Evolutionary conservation across 768 basidiomycete species (phyloP), one percentile per base, ranked within the genome.

Genomic region (Kwoniella sp.): DNA sequence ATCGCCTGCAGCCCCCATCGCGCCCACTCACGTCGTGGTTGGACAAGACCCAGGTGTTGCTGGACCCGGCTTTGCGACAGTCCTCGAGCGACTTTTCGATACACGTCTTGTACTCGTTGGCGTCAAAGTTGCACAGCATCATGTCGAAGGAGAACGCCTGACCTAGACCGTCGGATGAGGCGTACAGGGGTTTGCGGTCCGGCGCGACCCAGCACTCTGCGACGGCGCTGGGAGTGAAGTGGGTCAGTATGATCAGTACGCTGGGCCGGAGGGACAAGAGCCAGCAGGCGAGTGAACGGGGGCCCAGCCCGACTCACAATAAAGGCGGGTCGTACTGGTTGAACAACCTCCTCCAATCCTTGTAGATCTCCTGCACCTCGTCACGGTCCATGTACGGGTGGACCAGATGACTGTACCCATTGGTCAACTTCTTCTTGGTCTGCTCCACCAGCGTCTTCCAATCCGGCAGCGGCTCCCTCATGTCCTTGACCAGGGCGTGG

Each of bases 121-220:
- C 37, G 20, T 61, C 44, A 54, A 46, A 69, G 26, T 56, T 55
- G 23, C 54, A 59, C 37, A 63, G 46, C 33, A 69, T 52, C 26
- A 69, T 58, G 50, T 66, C 64, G 53, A 69, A 69, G 3, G 61
- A 60, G 62, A 69, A 69, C 15, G 61, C 51, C 33, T 69, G 67
- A 19, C 67, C 67, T 19, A 69, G 57, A 38, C 63, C 63, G 2
- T 61, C 57, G 0, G 64, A 43, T 3, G 62, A 60, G 11, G 67
- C 67, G 41, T 65, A 69, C 14, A 56, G 51, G 27, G 55, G 57
- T 39, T 65, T 60, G 12, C 64, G 51, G 34, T 65, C 61, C 2
- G 59, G 45, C 14, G 61, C 59, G 26, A 66, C 64, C 67, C 67
- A 69, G 4, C 61, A 56, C 50, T 69, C 67, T 2, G 67, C 67